Evolutionary conservation across 1,139 yeast genomes (phyloP).

Genomic region (Geotrichum carabidarum): DNA sequence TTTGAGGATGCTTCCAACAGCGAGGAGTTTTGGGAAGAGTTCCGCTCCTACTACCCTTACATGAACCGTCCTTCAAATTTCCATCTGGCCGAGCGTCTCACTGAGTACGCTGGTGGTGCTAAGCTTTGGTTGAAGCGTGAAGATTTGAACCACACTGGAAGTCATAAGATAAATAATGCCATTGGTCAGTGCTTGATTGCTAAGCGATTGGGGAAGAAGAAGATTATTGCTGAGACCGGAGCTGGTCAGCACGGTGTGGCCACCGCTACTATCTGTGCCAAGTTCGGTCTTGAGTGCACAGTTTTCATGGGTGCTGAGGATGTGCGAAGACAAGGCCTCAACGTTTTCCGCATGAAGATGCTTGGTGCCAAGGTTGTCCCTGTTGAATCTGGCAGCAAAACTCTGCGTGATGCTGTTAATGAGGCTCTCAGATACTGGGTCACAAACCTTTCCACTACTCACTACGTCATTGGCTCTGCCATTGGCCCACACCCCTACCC

Average conservation of each 20-base stretch:
- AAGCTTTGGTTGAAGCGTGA: conserved; percentile 97
- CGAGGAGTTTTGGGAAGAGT: conserved; percentile 89
- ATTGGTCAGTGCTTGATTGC: conserved; percentile 92
- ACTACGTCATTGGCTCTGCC: conserved; percentile 95
- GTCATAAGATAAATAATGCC: conserved; percentile 95
- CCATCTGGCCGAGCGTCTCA: conserved; percentile 83
- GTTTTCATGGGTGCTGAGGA: conserved; percentile 99
- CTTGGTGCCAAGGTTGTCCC: conserved; percentile 93
- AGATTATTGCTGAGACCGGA: conserved; percentile 96
- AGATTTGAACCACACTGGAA: conserved; percentile 96
- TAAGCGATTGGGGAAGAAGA: conserved; percentile 81
- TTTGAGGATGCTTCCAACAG: conserved; percentile 86
- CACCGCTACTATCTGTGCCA: conserved; percentile 98
- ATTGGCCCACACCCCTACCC: conserved; percentile 99
- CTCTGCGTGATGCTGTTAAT: conserved; percentile 94
- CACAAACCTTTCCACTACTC: conserved; percentile 75
- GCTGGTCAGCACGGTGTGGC: conserved; percentile 99
- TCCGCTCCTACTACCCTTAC: conserved; percentile 72
- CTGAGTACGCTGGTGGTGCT: conserved; percentile 93
- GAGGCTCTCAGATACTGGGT: conserved; percentile 98
- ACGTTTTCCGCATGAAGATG: conserved; percentile 94
- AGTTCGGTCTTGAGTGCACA: conserved; percentile 91
- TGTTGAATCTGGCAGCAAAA: conserved; percentile 90
- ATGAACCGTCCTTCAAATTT: conserved; percentile 95
- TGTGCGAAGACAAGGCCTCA: conserved; percentile 95